These are phyloP conservation scores for Zasmidium citrigriseum DNA, from an alignment of 2,329 filamentous ascomycete genomes.

Conservation along the genomic window DNA sequence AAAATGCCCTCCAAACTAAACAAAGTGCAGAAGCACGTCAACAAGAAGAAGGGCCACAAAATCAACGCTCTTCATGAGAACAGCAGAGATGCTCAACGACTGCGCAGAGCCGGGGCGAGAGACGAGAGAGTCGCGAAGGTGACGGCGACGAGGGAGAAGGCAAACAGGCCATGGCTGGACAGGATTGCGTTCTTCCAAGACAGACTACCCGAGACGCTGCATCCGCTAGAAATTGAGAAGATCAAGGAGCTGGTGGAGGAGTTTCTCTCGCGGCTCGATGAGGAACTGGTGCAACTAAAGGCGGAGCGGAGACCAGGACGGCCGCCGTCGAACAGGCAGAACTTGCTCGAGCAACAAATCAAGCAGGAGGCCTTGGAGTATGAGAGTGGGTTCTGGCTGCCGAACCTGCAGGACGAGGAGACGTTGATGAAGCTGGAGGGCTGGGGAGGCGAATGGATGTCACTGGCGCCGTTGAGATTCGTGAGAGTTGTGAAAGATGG, in stretches of 20 bases:
- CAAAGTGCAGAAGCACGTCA: slow-evolving; percentile 86
- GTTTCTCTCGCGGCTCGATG: slow-evolving; percentile 64
- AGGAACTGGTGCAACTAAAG: slow-evolving; percentile 67
- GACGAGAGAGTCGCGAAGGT: slow-evolving; percentile 81
- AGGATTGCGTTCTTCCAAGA: slow-evolving; percentile 70
- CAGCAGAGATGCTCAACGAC: slow-evolving; percentile 79
- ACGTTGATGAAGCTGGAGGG: slow-evolving; percentile 66
- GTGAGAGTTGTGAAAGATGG: slow-evolving; percentile 70
- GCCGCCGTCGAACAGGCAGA: slow-evolving; percentile 75
- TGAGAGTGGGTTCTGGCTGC: slow-evolving; percentile 80
- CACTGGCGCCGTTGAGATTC: slow-evolving; percentile 75
- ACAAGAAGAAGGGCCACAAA: slow-evolving; percentile 84
- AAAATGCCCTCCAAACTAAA: slow-evolving; percentile 72
- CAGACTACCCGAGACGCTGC: slow-evolving; percentile 33
- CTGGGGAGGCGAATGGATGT: slow-evolving; percentile 85
- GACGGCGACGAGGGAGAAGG: slow-evolving; percentile 67
- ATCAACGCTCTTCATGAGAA: slow-evolving; percentile 80
- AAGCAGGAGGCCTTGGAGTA: slow-evolving; percentile 75
- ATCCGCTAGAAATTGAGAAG: slow-evolving; percentile 55
- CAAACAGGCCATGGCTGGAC: slow-evolving; percentile 65
- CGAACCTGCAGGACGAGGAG: slow-evolving; percentile 70
- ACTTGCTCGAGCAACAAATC: slow-evolving; percentile 72
- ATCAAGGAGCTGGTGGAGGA: slow-evolving; percentile 55
- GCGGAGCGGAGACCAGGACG: slow-evolving; percentile 74
- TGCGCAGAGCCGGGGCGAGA: slow-evolving; percentile 76